phyloP scores from a whole-genome alignment of 2,329 filamentous ascomycete genomes.

The Penicillium frequentans region DNA sequence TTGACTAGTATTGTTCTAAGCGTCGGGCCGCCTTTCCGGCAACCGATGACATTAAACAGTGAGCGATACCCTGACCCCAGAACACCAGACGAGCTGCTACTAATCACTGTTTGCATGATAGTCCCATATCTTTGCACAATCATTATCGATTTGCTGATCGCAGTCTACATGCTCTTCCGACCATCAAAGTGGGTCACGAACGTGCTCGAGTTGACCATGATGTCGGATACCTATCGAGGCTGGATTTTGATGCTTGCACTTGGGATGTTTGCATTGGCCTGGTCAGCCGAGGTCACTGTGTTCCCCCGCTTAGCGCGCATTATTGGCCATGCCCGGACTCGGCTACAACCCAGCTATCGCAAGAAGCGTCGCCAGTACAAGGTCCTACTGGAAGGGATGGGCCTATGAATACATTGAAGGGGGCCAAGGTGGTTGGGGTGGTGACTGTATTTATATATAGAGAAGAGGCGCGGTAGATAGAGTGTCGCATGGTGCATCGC shows the following conservation, averaged over 20 bases:
- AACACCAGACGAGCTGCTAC: not conserved
- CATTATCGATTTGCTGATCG: constrained; percentile 63
- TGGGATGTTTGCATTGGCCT: constrained; percentile 68
- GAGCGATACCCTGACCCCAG: constrained; percentile 35
- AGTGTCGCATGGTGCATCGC: constrained; percentile 6
- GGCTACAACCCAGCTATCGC: constrained; percentile 55
- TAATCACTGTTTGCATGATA: constrained; percentile 37
- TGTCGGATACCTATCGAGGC: constrained; percentile 70
- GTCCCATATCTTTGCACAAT: constrained; percentile 85
- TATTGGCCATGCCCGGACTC: constrained; percentile 62
- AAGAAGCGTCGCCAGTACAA: constrained; percentile 92
- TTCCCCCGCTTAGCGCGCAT: constrained; percentile 68
- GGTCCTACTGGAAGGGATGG: constrained; percentile 69
- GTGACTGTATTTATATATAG: constrained; percentile 7
- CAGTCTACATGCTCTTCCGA: constrained; percentile 76
- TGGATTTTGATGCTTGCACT: constrained; percentile 71
- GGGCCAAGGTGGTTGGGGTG: not conserved
- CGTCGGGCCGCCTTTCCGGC: constrained; percentile 86
- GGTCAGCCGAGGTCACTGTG: constrained; percentile 68
- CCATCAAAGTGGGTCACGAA: constrained; percentile 68
- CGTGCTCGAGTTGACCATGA: constrained; percentile 82
- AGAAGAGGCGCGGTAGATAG: constrained; percentile 9
- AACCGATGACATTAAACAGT: constrained; percentile 78
- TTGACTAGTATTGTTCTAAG: constrained; percentile 85
- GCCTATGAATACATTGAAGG: constrained; percentile 5